Conservation (phyloP, 2,329 filamentous ascomycete species). For the Diplocarpon rosae region DNA sequence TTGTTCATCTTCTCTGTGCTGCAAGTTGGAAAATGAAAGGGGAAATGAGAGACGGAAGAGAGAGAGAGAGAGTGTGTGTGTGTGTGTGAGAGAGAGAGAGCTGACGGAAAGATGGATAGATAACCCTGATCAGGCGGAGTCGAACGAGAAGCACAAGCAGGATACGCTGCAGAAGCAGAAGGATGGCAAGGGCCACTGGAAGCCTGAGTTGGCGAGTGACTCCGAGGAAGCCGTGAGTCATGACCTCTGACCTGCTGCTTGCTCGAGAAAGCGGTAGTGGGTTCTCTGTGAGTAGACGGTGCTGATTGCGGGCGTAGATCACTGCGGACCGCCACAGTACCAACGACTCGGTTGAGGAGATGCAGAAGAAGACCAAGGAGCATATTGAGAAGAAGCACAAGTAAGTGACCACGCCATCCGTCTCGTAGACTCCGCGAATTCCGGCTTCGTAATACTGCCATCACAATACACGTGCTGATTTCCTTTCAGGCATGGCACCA, state of each 20-base stretch:
- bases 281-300: background rate
- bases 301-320: conserved; percentile 9
- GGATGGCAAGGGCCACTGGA: conserved; percentile 62
- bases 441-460: too few species aligned
- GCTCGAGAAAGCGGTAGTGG: too few species aligned
- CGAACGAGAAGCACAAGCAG: conserved; percentile 47
- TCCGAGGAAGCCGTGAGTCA: conserved; percentile 65
- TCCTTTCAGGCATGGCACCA: conserved; percentile 20
- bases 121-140: conserved; percentile 26
- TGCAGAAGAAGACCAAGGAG: conserved; percentile 40
- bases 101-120: conserved; percentile 7
- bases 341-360: conserved; percentile 40
- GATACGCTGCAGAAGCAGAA: conserved; percentile 56
- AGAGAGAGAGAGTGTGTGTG: background rate
- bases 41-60: background rate
- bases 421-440: background rate
- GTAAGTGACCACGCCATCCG: conserved; percentile 18
- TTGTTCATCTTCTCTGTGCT: conserved; percentile 4
- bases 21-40: background rate
- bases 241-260: too few species aligned
- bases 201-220: conserved; percentile 64
- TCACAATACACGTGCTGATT: too few species aligned
- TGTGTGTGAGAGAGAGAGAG: background rate
- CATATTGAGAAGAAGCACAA: conserved; percentile 22
- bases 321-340: conserved; percentile 17